A percentile compares a stretch with the other conserved stretches of the same genome.
Conservation (phyloP, 805 yeast genomes). For the Citeromyces matritensis region DNA sequence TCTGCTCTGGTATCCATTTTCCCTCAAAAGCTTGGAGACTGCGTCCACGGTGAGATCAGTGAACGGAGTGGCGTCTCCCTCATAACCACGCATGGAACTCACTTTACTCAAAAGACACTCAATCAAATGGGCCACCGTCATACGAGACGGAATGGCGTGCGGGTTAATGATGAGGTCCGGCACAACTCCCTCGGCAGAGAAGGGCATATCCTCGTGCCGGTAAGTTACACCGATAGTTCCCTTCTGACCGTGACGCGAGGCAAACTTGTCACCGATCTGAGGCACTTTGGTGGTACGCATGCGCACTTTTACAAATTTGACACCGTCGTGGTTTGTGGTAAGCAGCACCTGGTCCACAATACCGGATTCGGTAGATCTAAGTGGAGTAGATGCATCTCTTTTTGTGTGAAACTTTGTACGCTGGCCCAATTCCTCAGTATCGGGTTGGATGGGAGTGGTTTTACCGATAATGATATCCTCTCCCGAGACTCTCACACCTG, state of each 20-base stretch:
- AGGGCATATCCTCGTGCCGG: constrained; percentile 98
- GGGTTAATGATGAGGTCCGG: constrained; percentile 98
- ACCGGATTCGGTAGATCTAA: constrained; percentile 94
- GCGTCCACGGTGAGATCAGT: constrained; percentile 98
- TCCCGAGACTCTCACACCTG: constrained; percentile 97
- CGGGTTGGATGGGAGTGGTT: constrained; percentile 98
- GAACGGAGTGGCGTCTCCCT: constrained; percentile 99
- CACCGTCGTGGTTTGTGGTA: constrained; percentile 96
- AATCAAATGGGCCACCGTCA: constrained; percentile 99
- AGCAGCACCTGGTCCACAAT: constrained; percentile 94
- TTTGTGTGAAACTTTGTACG: constrained; percentile 96
- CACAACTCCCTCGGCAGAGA: constrained; percentile 86
- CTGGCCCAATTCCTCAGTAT: constrained; percentile 96
- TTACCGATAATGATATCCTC: constrained; percentile 98
- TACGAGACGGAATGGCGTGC: constrained; percentile 99
- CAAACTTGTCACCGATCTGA: constrained; percentile 98
- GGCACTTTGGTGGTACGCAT: constrained; percentile 98
- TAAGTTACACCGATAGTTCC: constrained; percentile 99
- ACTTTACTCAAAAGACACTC: constrained; percentile 95
- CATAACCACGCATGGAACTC: constrained; percentile 86
- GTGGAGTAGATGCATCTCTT: constrained; percentile 96
- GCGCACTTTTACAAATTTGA: constrained; percentile 93
- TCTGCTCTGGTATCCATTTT: constrained; percentile 94
- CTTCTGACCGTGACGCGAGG: constrained; percentile 99
- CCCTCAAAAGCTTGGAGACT: constrained; percentile 79